Conservation (phyloP, 305 asterid species). For the Fraxinus albicans region DNA sequence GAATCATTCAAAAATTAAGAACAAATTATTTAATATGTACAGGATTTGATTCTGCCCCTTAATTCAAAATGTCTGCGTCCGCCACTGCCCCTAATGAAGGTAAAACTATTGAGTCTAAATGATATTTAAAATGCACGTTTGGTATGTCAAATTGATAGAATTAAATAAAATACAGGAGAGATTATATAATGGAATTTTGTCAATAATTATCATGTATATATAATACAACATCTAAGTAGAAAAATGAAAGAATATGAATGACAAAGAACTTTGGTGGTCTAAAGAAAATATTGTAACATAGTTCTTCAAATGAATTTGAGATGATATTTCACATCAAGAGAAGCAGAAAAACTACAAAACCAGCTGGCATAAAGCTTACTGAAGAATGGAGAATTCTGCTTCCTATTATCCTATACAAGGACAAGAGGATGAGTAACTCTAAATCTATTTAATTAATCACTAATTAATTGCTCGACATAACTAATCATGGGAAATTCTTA, state of each 20-base stretch:
- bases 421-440: background rate
- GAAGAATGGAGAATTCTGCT: background rate
- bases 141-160: no score
- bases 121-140: no score
- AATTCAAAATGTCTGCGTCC: no score
- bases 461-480: background rate
- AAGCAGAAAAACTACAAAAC: background rate
- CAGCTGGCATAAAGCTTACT: background rate
- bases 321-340: background rate
- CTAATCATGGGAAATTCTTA: constrained; percentile 11
- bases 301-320: background rate
- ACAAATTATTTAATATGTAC: no score
- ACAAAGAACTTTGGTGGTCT: background rate
- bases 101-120: no score
- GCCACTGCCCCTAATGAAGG: no score
- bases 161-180: no score
- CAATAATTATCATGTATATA: no score
- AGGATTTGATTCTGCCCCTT: no score
- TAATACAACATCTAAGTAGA: background rate
- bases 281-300: background rate
- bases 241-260: background rate
- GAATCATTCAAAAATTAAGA: no score
- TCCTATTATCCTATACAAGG: background rate
- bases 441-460: background rate
- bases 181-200: no score